Evolutionary conservation across 164 flowering plant genomes (phyloP), one percentile per base, ranked within the genome.

Genomic region (Magnolia sinica): DNA sequence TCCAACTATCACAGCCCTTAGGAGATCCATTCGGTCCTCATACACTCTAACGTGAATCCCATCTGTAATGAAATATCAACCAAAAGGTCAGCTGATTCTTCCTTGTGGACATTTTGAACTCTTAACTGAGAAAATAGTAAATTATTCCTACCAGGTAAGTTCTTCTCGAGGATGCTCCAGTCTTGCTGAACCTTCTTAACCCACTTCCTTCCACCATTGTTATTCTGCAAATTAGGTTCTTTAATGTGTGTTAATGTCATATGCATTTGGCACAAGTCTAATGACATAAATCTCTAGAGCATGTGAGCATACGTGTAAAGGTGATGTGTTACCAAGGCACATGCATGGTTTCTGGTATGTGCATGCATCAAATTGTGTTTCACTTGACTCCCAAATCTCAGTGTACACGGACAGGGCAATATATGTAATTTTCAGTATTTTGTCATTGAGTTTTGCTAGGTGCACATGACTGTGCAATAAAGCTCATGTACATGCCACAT

Each of bases 11-110:
- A 88, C 98, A 49, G 97, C 98, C 83, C 98, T 90, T 78, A 96
- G 74, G 37, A 96, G 91, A 89, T 96, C 99, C 99, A 96, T 96
- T 50, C 97, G 85, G 81, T 96, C 98, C 85, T 96, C 99, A 80
- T 93, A 94, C 73, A 89, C 98, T 45, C 99, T 87, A 31, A 90
- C 99, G 81, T 90, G 94, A 19, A 96, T 93, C 59, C 89, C 91
- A 64, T 88, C 99, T 96, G 90, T 24, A 64, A 79, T 74, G 64
- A 74, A 74, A 69, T 55, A 49, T 18, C 20, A 70, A 7, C 8
- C 13, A 50, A 70, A 50, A 37, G 50, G 19, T 31, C 1, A 29
- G 37, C 49, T 16, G 7, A 31, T 24, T 13, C 37, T 9, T 68
- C 31, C 29, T 27, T 37, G 19, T 14, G 16, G 23, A 13, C 4